phyloP scores from a whole-genome alignment of 345 rosid species.

The Citrus maxima region DNA sequence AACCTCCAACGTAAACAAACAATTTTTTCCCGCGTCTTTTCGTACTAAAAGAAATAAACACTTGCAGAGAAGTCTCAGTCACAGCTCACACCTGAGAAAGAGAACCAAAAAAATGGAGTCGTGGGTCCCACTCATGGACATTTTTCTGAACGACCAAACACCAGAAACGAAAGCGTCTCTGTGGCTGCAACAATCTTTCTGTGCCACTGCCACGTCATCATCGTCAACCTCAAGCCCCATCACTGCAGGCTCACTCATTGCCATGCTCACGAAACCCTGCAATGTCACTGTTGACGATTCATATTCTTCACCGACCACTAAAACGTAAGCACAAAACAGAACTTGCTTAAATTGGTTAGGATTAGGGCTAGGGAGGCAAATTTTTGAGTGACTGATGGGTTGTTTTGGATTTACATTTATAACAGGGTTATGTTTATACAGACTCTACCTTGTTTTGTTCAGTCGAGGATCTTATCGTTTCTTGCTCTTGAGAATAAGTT shows the following conservation, averaged over 20 bases:
- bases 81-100: no score
- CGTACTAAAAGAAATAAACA: not conserved
- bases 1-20: not conserved
- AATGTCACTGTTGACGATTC: constrained; percentile 22
- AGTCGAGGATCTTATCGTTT: constrained; percentile 59
- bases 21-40: constrained; percentile 4
- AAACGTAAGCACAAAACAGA: constrained; percentile 32
- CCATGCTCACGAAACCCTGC: constrained; percentile 41
- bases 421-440: constrained; percentile 62
- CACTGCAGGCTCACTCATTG: constrained; percentile 58
- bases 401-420: not conserved
- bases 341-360: not conserved
- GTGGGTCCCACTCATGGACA: constrained; percentile 64
- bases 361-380: not conserved
- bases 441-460: constrained; percentile 64
- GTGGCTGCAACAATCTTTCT: constrained; percentile 54
- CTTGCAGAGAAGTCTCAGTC: not conserved
- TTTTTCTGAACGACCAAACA: constrained; percentile 51
- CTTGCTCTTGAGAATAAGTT: constrained; percentile 46
- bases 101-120: constrained; percentile 38
- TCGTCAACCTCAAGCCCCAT: constrained; percentile 35
- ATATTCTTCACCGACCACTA: constrained; percentile 28
- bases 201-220: constrained; percentile 26
- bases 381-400: constrained; percentile 3
- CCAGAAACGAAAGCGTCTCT: constrained; percentile 74